Conservation (phyloP, 495 filamentous ascomycete genomes). For the Aspergillus indologenus region DNA sequence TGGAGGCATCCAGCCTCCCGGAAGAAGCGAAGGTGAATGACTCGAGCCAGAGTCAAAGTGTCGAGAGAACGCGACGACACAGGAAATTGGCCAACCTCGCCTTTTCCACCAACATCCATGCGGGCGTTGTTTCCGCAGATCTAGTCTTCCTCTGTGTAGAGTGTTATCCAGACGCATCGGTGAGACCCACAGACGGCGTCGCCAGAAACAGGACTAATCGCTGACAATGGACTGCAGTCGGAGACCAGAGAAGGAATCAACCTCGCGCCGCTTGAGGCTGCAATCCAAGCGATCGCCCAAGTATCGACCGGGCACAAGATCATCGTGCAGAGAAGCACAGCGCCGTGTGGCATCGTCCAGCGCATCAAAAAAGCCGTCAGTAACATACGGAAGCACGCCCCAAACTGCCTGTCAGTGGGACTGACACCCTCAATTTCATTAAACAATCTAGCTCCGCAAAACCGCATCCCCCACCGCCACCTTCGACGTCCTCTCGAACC, state of each 20-base stretch:
- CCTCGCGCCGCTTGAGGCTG: constrained; percentile 61
- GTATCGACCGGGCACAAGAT: constrained; percentile 61
- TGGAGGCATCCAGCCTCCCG: neutral
- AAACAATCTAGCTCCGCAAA: constrained; percentile 12
- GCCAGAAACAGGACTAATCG: neutral
- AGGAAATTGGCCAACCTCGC: constrained; percentile 55
- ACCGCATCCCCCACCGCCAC: constrained; percentile 40
- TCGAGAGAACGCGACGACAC: constrained; percentile 41
- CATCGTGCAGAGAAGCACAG: constrained; percentile 75
- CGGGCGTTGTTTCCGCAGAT: constrained; percentile 60
- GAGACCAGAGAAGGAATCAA: constrained; percentile 45
- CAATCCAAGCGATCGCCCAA: constrained; percentile 59
- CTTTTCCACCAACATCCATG: constrained; percentile 64
- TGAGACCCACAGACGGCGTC: neutral
- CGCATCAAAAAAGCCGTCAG: constrained; percentile 59
- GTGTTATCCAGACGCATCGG: constrained; percentile 45
- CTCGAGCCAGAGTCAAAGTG: neutral
- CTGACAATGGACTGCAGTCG: neutral
- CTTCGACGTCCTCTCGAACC: constrained; percentile 77
- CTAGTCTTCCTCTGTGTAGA: constrained; percentile 73
- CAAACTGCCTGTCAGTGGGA: too few relatives aligned
- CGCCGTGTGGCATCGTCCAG: constrained; percentile 68
- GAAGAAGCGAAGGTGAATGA: neutral
- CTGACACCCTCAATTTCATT: too few relatives aligned
- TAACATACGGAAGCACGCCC: too few relatives aligned